Percentiles rank a stretch among this genome's conserved stretches.
Conservation (phyloP, 2,329 filamentous ascomycete genomes). For the Claviceps sp. region DNA sequence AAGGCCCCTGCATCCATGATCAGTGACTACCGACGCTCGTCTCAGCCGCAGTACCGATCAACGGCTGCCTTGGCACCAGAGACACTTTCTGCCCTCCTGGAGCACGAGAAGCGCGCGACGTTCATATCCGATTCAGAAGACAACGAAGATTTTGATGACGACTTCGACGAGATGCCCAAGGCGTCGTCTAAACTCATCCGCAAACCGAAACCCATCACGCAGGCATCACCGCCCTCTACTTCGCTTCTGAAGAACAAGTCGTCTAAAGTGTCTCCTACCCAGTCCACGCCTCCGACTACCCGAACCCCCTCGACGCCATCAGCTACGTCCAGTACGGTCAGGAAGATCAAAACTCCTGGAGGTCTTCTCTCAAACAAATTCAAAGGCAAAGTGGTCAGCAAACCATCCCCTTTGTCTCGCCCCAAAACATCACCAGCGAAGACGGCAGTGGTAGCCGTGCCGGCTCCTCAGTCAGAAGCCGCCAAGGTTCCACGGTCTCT, state of each 20-base stretch:
- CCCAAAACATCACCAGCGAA: not conserved
- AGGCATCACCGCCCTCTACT: not conserved
- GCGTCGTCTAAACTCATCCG: not conserved
- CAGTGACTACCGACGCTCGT: slow-evolving; percentile 34
- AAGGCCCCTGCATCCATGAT: slow-evolving; percentile 41
- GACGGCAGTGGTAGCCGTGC: not conserved
- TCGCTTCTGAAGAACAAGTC: not conserved
- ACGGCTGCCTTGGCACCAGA: slow-evolving; percentile 9
- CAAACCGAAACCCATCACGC: slow-evolving; percentile 8
- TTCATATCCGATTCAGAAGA: slow-evolving; percentile 28
- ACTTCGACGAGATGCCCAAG: slow-evolving; percentile 1
- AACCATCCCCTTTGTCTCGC: not conserved
- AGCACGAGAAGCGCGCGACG: slow-evolving; percentile 22
- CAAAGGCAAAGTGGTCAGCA: not conserved
- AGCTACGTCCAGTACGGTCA: not conserved
- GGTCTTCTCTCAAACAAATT: slow-evolving; percentile 8
- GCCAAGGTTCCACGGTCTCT: not conserved
- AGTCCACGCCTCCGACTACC: not conserved
- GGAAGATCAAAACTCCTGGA: not conserved
- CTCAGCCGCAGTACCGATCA: slow-evolving; percentile 22
- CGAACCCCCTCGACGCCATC: not conserved
- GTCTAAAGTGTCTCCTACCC: not conserved
- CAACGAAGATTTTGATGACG: slow-evolving; percentile 11
- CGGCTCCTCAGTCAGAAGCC: not conserved
- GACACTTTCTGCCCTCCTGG: slow-evolving; percentile 12